phyloP scores from a whole-genome alignment of 2,329 filamentous ascomycete genomes.

The Phialemoniopsis sp. region DNA sequence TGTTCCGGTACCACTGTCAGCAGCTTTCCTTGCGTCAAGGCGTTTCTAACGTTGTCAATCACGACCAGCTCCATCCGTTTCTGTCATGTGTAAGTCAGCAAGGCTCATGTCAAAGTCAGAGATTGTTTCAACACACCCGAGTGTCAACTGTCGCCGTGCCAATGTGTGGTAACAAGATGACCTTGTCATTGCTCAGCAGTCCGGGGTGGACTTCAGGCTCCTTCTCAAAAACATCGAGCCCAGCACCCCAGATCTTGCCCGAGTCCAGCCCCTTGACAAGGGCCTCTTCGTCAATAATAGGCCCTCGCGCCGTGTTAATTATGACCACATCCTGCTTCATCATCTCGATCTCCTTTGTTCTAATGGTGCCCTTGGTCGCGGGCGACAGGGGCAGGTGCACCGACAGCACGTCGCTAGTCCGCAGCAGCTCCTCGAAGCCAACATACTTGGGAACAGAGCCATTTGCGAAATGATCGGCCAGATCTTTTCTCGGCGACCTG shows the following conservation, averaged over 20 bases:
- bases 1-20: too few relatives aligned
- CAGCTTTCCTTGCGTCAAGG: too few relatives aligned
- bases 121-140: too few relatives aligned
- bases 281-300: conserved; percentile 44
- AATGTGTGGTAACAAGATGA: conserved; percentile 79
- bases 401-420: conserved; percentile 50
- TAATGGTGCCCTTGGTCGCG: conserved; percentile 49
- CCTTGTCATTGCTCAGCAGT: conserved; percentile 64
- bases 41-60: too few relatives aligned
- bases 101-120: too few relatives aligned
- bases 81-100: conserved; percentile 20
- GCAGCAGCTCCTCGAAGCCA: conserved; percentile 51
- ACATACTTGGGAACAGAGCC: conserved; percentile 47
- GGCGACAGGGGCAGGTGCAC: conserved; percentile 56
- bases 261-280: conserved; percentile 56
- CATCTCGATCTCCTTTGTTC: conserved; percentile 38
- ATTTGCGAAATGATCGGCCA: conserved; percentile 41
- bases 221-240: conserved; percentile 75
- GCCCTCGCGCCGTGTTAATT: conserved; percentile 66
- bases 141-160: conserved; percentile 75
- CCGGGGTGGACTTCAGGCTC: conserved; percentile 74
- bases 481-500: conserved; percentile 12
- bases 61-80: too few relatives aligned
- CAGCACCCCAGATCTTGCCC: conserved; percentile 53
- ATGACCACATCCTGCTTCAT: conserved; percentile 54